Evolutionary conservation across 345 rosid species (phyloP), one percentile per base, ranked within the genome.

Genomic region (Odontarrhena argentea): DNA sequence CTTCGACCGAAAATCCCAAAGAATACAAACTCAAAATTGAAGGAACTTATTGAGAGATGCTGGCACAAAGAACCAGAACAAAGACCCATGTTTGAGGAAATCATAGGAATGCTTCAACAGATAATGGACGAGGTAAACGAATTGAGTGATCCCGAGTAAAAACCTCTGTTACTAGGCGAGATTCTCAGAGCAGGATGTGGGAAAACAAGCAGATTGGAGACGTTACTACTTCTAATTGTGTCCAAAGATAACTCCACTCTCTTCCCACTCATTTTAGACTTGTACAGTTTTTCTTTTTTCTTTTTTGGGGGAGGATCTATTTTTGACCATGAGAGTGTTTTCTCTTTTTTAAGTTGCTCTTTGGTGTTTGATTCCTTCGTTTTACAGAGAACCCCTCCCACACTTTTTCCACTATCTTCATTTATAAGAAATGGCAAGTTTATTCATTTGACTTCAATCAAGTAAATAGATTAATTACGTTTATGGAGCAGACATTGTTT

Each of bases 1-100:
- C 82, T 88, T 57, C 71, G 96, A 14, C 99, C 97, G 32, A 76
- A 87, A 47, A 86, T 91, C 50, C 97, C 99, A 37, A 87, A 91
- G 81, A 70, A 78, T 66, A 67, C 93, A 22, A 84, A 87, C 58
- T 87, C 95, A 37, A 81, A 73, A 78, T 78, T 94, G 45, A 82
- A 80, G 37, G 88, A 82, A 73, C 80, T 87, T 18, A 85, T 94
- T 24, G 91, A 87, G 84, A 87, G 76, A 64, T 91, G 99, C 85
- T 91, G 97, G 99, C 83, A 63, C 77, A 89, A 82, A 70, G 88
- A 94, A 52, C 92, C 99, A 57, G 69, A 53, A 55, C 84, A 79
- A 69, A 83, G 99, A 74, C 99, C 99, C 41, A 47, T 67, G 46
- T 94, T 94, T 79, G 83, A 87, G 41, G 87, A 88, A 57, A 86